Evolutionary conservation across 2,329 filamentous ascomycete genomes (phyloP).

Genomic region (Colletotrichum tanaceti): DNA sequence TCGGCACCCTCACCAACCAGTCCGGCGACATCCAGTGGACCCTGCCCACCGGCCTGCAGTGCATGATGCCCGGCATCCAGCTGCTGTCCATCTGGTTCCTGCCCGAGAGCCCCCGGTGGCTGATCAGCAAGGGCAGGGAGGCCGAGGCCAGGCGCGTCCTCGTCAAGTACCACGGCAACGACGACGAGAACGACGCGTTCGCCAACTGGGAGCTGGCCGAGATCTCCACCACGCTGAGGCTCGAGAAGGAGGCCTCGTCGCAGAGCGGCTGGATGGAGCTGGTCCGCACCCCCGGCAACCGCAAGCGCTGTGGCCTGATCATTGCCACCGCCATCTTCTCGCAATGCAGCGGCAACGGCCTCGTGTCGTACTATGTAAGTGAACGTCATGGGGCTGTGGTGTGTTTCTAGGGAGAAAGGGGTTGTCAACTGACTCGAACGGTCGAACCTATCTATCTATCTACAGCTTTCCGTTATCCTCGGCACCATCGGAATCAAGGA

Average conservation of each 20-base stretch:
- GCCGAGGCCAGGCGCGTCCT: slow-evolving; percentile 64
- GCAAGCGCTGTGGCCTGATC: slow-evolving; percentile 41
- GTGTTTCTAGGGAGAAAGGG: not conserved
- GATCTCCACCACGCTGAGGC: slow-evolving; percentile 53
- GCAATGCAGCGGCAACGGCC: slow-evolving; percentile 40
- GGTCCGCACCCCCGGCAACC: slow-evolving; percentile 49
- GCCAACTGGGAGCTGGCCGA: slow-evolving; percentile 40
- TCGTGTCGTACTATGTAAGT: slow-evolving; percentile 35
- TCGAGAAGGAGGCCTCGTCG: slow-evolving; percentile 53
- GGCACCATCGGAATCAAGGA: slow-evolving; percentile 32
- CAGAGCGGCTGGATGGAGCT: slow-evolving; percentile 51
- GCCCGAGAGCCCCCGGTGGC: slow-evolving; percentile 70
- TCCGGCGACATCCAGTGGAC: slow-evolving; percentile 59
- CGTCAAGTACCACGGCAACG: slow-evolving; percentile 48
- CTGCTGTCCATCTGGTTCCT: slow-evolving; percentile 57
- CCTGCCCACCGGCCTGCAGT: slow-evolving; percentile 56
- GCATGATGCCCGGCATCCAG: slow-evolving; percentile 57
- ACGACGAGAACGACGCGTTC: slow-evolving; percentile 36
- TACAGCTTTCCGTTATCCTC: slow-evolving; percentile 13
- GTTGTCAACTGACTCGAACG: not conserved
- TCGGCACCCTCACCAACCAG: slow-evolving; percentile 55
- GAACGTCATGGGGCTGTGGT: too few species aligned
- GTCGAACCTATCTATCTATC: too few species aligned
- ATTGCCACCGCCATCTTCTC: slow-evolving; percentile 51
- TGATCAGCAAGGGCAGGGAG: slow-evolving; percentile 62